Percentiles rank a stretch among this genome's conserved stretches.
Evolutionary conservation across 1,284 basidiomycete genomes (phyloP).

Genomic region (Microbotryum saponariae): DNA sequence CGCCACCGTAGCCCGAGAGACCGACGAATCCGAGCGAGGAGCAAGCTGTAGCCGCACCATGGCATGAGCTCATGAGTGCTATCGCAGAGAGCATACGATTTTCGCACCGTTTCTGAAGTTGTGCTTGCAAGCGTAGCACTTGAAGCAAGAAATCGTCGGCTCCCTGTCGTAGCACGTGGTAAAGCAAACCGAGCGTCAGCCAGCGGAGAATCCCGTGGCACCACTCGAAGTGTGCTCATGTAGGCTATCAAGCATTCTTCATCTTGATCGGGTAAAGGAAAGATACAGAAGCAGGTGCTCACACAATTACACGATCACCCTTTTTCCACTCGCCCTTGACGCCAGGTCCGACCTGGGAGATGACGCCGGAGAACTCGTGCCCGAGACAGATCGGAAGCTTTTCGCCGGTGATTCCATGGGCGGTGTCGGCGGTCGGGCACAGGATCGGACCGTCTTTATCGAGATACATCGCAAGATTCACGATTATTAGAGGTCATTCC

Average conservation of each 20-base stretch:
- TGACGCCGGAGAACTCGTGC: conserved; percentile 41
- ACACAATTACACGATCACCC: conserved; percentile 41
- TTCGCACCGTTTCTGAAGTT: conserved; percentile 21
- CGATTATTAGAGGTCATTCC: too few relatives aligned
- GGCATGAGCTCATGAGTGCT: not conserved
- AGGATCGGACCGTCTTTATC: conserved; percentile 20
- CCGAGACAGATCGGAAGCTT: conserved; percentile 39
- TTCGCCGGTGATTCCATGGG: conserved; percentile 38
- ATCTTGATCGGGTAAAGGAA: not conserved
- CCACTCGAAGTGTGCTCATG: not conserved
- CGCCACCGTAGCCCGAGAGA: conserved; percentile 15
- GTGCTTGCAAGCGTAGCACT: conserved; percentile 20
- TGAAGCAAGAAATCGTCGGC: conserved; percentile 36
- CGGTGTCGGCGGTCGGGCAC: conserved; percentile 28
- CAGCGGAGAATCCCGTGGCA: too few relatives aligned
- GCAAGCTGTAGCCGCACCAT: conserved; percentile 31
- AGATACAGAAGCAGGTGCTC: conserved; percentile 1
- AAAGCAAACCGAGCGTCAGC: too few relatives aligned
- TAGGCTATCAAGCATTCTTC: not conserved
- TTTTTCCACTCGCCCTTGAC: conserved; percentile 33
- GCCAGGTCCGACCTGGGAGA: conserved; percentile 36
- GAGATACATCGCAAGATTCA: too few relatives aligned
- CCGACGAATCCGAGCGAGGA: conserved; percentile 36
- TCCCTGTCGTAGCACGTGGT: conserved; percentile 31
- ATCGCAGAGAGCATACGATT: not conserved